Base-by-base conservation (phyloP, 345 rosid genomes). In the Hirschfeldia incana region DNA sequence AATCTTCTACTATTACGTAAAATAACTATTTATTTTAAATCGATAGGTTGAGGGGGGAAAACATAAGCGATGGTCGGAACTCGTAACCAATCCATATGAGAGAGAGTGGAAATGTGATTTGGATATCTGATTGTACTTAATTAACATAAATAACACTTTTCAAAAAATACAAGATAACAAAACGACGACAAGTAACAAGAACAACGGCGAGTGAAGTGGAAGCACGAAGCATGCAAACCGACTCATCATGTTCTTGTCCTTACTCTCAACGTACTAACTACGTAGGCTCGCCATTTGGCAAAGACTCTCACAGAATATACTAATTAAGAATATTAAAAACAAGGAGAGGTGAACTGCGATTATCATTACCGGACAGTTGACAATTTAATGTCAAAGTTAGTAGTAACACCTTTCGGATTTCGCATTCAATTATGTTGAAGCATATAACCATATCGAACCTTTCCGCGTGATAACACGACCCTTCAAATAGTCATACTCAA, bases 181-280 rank as follows among this genome's bases (percentile, higher is more conserved):
- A 42, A 44, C 62, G 77, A 72, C 55, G 63, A 78, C 82, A 78
- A 67, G 13, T 17, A 69, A 80, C 83, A 64, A 70, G 44, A 65
- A 75, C 75, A 75, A 57, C 67, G 76, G 72, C 79, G 76, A 75
- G 37, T 26, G 76, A 75, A 63, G 83, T 69, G 76, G 72, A 44
- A 75, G 76, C 79, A 33, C n/a, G 76, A 69, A 64, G 79, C 76
- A 80, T 80, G 83, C 79, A 75, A 75, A 75, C 83, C 76, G 79
- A 75, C 83, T 75, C 79, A 75, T 74, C 83, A 69, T 80, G 79
- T 80, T 70, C 76, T 80, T 80, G 79, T 69, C 72, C 58, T 79
- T 67, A 72, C 28, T 42, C 69, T 61, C 61, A 30, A 6, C 81
- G 77, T 66, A 66, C n/a, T 8, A 59, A 32, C 78, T 36, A 46